Evolutionary conservation across 371 early-diverging fungal species (phyloP), one percentile per base, ranked within the genome.

Genomic region (Mortierella sp.): DNA sequence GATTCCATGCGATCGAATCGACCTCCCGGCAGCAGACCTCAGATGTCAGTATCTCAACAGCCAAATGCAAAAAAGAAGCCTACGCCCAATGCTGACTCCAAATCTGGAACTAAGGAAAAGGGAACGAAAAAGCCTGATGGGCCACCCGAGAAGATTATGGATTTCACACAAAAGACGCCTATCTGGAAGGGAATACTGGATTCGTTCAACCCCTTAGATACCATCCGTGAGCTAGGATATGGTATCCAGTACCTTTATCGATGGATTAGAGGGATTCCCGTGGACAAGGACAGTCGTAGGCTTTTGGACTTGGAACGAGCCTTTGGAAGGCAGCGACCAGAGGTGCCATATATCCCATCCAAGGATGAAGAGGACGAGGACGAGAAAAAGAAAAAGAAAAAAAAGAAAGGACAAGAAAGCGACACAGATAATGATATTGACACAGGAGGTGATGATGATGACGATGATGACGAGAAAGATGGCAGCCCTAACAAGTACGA

Each of bases 121-220:
- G 58, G 24, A 35, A 55, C 14, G 59, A 70, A 45, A 10, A 73
- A 35, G 40, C 63, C 66, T 40, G 22, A 64, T 43, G 69, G 58
- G 5, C 72, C 67, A 22, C 74, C 79, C 6, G 64, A 78, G 9
- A 67, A 37, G 52, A 65, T 81, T 32, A 57, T 81, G 67, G 83
- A 81, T 24, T 61, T 61, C 26, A 59, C 72, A 1, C 75, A 81
- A 66, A 81, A 72, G 76, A 81, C 73, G 0, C 83, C 76, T 0
- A 51, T 81, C 64, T 81, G 73, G 73, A 75, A 69, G 49, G 83
- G 83, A 9, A 24, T 81, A 1, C 52, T 81, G 28, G 83, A 81
- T 47, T 72, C 83, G 28, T 81, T 81, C 62, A 81, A 81, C 30
- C 83, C 83, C 0, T 61, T 81, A 64, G 83, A 81, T 39, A 75